Evolutionary conservation across 2,329 filamentous ascomycete genomes (phyloP).

Genomic region (Pseudopyricularia javanii): DNA sequence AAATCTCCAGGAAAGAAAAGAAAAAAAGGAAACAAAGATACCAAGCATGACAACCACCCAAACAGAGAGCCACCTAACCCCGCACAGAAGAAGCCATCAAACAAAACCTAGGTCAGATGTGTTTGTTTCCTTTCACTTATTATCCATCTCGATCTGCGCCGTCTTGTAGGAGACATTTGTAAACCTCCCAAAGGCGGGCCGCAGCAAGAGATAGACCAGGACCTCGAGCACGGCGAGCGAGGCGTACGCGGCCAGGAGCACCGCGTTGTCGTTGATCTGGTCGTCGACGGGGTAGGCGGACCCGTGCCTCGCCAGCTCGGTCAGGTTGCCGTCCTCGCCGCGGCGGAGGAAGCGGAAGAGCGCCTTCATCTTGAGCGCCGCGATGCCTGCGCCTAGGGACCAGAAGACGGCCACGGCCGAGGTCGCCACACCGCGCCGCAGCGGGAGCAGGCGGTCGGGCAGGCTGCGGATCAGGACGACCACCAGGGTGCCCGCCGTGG

Average conservation of each 20-base stretch:
- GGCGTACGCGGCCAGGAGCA: constrained; percentile 10
- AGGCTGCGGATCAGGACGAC: not conserved
- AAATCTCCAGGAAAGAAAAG: too few relatives aligned
- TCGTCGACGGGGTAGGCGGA: constrained; percentile 11
- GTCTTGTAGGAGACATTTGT: not conserved
- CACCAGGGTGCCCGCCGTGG: constrained; percentile 10
- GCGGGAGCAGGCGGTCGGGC: not conserved
- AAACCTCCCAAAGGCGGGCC: not conserved
- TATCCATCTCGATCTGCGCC: not conserved
- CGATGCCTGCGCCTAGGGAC: constrained; percentile 10
- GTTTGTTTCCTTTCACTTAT: too few relatives aligned
- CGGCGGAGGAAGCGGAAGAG: constrained; percentile 5
- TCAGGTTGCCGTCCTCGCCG: not conserved
- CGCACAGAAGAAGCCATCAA: not conserved
- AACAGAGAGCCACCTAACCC: too few relatives aligned
- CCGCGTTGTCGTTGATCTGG: constrained; percentile 12
- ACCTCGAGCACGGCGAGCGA: constrained; percentile 5
- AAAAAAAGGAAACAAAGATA: too few relatives aligned
- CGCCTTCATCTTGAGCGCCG: constrained; percentile 10
- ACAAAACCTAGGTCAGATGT: not conserved
- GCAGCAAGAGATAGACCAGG: not conserved
- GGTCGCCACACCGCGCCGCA: not conserved
- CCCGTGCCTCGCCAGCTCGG: constrained; percentile 5
- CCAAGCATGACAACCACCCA: too few relatives aligned
- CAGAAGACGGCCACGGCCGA: constrained; percentile 7